Conservation (phyloP, 306 rosid genomes). For the Prosopis cineraria region DNA sequence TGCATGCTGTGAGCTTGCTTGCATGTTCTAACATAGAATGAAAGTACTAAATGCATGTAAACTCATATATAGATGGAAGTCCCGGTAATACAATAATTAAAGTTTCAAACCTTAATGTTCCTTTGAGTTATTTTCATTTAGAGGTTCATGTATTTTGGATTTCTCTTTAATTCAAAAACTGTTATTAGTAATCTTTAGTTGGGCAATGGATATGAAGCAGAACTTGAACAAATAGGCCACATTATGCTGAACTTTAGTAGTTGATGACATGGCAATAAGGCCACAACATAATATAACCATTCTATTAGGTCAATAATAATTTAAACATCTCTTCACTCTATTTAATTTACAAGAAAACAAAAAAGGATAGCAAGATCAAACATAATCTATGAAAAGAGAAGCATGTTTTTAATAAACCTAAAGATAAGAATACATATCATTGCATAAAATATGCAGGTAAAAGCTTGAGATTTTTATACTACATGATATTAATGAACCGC, state of each 20-base stretch:
- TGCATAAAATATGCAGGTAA: background rate
- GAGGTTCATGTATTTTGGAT: background rate
- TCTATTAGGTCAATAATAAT: background rate
- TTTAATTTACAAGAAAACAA: background rate
- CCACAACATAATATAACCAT: background rate
- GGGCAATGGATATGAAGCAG: background rate
- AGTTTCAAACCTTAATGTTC: background rate
- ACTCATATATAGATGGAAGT: background rate
- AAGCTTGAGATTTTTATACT: conserved; percentile 12
- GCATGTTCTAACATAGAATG: background rate
- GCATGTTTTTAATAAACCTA: background rate
- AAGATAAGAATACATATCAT: conserved; percentile 20
- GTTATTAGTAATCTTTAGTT: background rate
- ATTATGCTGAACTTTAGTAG: background rate
- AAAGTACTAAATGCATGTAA: background rate
- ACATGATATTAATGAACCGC: conserved; percentile 29
- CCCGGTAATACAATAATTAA: background rate
- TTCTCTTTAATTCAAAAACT: background rate
- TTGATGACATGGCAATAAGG: background rate
- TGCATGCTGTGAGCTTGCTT: background rate
- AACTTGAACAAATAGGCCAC: background rate
- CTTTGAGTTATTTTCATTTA: background rate
- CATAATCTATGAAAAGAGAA: background rate
- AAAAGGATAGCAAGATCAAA: background rate
- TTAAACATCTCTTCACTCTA: background rate